A percentile compares a stretch with the other conserved stretches of the same genome.
These are phyloP conservation scores for Strigomonas culicis DNA, from an alignment of 208 protist genomes.

Conservation along the genomic window DNA sequence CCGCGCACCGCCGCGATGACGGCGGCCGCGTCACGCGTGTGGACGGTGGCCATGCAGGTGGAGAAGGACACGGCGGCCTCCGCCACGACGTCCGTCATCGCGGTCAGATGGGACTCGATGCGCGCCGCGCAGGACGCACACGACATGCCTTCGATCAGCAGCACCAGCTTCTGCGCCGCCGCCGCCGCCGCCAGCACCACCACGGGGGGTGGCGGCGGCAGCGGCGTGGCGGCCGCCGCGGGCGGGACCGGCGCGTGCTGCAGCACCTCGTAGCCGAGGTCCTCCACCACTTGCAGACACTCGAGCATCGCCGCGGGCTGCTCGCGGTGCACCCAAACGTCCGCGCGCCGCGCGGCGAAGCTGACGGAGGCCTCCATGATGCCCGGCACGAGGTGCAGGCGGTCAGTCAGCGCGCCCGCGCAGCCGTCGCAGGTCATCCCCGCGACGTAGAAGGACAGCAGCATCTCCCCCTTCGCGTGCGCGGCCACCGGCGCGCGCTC, in stretches of 20 bases:
- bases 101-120: slow-evolving; percentile 62
- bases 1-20: not conserved
- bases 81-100: slow-evolving; percentile 41
- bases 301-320: not conserved
- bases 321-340: slow-evolving; percentile 1
- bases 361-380: slow-evolving; percentile 35
- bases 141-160: slow-evolving; percentile 63
- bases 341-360: slow-evolving; percentile 21
- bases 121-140: slow-evolving; percentile 89
- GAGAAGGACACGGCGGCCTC: slow-evolving; percentile 74
- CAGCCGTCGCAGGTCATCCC: slow-evolving; percentile 79
- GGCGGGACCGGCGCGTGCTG: not conserved
- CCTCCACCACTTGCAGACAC: slow-evolving; percentile 1
- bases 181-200: not conserved
- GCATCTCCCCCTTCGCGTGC: not conserved
- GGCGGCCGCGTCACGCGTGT: slow-evolving; percentile 28
- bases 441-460: slow-evolving; percentile 17
- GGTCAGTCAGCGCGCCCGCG: slow-evolving; percentile 36
- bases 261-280: slow-evolving; percentile 22
- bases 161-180: not conserved
- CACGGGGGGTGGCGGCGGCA: not conserved
- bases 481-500: no score
- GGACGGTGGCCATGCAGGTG: slow-evolving; percentile 46
- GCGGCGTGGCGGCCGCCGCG: not conserved
- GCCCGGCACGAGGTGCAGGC: slow-evolving; percentile 14